Conservation (phyloP, 2,329 filamentous ascomycete species). For the Orbilia ellipsospora region DNA sequence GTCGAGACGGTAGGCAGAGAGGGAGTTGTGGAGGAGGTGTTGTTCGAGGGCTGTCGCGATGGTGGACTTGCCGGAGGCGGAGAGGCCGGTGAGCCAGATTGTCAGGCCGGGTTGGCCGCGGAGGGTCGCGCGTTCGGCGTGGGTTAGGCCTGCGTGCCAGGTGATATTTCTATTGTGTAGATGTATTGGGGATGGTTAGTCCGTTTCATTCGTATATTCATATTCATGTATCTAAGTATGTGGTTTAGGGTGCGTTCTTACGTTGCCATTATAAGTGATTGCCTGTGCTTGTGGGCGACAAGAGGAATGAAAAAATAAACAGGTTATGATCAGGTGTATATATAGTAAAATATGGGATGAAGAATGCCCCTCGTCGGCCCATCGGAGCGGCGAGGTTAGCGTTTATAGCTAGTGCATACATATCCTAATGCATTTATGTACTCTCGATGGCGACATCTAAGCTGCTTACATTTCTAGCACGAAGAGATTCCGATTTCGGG, state of each 20-base stretch:
- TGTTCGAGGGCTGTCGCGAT: constrained; percentile 97
- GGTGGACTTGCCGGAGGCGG: constrained; percentile 95
- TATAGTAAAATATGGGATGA: too few species aligned
- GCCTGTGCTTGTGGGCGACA: neutral
- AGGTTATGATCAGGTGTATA: neutral
- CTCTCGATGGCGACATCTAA: constrained; percentile 27
- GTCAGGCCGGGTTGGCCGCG: constrained; percentile 91
- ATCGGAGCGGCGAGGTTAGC: neutral
- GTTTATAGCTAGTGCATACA: neutral
- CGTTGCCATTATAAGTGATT: constrained; percentile 19
- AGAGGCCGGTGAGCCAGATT: constrained; percentile 97
- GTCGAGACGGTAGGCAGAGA: constrained; percentile 90
- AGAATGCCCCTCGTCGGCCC: too few species aligned
- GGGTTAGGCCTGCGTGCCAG: constrained; percentile 85
- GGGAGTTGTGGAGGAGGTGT: constrained; percentile 86
- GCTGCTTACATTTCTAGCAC: neutral
- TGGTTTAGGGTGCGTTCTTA: neutral
- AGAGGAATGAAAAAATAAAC: neutral
- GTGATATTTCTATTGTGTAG: constrained; percentile 79
- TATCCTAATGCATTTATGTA: neutral
- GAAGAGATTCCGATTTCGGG: constrained; percentile 24
- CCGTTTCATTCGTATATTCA: too few species aligned
- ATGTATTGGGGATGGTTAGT: neutral
- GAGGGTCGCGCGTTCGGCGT: constrained; percentile 77
- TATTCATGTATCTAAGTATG: too few species aligned